A percentile compares a stretch with the other conserved stretches of the same genome.
phyloP scores from a whole-genome alignment of 2,329 filamentous ascomycete species.

The Raffaelea arxii region DNA sequence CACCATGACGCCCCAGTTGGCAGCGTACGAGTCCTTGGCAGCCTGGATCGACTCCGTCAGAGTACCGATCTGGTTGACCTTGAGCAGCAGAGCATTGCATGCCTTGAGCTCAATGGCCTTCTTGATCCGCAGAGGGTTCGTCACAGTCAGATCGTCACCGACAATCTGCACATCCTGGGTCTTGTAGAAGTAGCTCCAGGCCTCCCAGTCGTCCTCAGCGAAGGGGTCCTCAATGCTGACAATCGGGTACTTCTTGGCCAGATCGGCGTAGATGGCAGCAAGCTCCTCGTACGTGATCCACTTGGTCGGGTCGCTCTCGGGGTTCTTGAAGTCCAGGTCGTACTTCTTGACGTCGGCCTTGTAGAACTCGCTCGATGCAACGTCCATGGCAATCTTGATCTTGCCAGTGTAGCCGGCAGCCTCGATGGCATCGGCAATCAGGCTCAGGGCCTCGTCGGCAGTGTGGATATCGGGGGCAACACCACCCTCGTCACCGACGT shows the following conservation, averaged over 20 bases:
- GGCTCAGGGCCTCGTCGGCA: conserved; percentile 88
- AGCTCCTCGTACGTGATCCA: conserved; percentile 99
- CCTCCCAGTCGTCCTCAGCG: conserved; percentile 99
- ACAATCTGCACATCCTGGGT: conserved; percentile 97
- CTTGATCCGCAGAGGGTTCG: conserved; percentile 98
- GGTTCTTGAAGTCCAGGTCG: conserved; percentile 99
- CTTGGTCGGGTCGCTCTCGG: conserved; percentile 88
- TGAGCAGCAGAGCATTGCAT: conserved; percentile 94
- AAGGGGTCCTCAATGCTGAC: conserved; percentile 99
- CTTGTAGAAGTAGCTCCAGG: conserved; percentile 99
- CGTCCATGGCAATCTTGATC: conserved; percentile 98
- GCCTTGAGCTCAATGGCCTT: conserved; percentile 99
- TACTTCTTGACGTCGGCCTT: conserved; percentile 97
- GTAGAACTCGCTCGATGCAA: conserved; percentile 99
- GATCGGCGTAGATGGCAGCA: conserved; percentile 78
- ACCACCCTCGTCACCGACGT: conserved; percentile 99
- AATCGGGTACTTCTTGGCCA: conserved; percentile 94
- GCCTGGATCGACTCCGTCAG: conserved; percentile 98
- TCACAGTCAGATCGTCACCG: conserved; percentile 96
- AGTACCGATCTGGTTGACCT: conserved; percentile 99
- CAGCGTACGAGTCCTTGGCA: conserved; percentile 94
- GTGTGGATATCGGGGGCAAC: conserved; percentile 98
- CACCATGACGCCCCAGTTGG: conserved; percentile 98
- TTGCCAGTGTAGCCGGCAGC: conserved; percentile 90
- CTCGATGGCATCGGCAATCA: conserved; percentile 92